Base-by-base conservation (phyloP, 805 yeast genomes). In the Sugiyamaella americana region DNA sequence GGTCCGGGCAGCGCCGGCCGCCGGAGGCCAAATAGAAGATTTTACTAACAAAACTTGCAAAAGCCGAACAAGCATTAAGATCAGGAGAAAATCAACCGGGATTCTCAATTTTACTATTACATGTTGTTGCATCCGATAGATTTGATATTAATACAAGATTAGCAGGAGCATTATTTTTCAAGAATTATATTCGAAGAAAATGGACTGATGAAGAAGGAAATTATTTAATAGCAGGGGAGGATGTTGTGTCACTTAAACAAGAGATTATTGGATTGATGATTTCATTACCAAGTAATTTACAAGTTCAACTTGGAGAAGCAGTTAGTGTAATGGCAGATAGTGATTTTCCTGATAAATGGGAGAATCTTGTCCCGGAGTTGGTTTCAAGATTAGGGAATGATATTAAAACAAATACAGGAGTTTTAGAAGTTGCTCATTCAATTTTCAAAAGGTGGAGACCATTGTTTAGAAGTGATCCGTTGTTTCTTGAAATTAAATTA, bases 381-480 rank as follows among this genome's bases (percentile, higher is more conserved):
- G 86, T 88, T 0, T 58, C 71, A 1, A 81, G 80, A 59, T 70
- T 93, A 40, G 75, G 82, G 2, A 74, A 73, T n/a, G 87, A 87
- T 59, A 78, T 84, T 73, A 71, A 73, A 11, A 75, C 79, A 44
- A 87, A 88, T 63, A 84, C 82, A 56, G 95, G 96, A 45, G 89
- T 94, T 3, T 69, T 94, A 47, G 75, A 80, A 6, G 98, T 94
- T 18, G 94, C 97, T 3, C 98, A 93, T 64, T 86, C 96, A 1
- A 91, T 93, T 51, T 94, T 91, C 70, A 87, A 84, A 64, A 80
- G 95, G 67, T 93, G 99, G 99, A 77, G 98, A 60, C 96, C 97
- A 1, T 71, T 91, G 47, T 87, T 87, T 62, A 76, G 96, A 57
- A 84, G 96, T 1, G 96, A 94, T 62, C 96, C 81, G 40, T 74